Percentiles rank a stretch among this genome's conserved stretches.
Evolutionary conservation across 257 asterid species (phyloP).

Genomic region (Lavandula angustifolia): DNA sequence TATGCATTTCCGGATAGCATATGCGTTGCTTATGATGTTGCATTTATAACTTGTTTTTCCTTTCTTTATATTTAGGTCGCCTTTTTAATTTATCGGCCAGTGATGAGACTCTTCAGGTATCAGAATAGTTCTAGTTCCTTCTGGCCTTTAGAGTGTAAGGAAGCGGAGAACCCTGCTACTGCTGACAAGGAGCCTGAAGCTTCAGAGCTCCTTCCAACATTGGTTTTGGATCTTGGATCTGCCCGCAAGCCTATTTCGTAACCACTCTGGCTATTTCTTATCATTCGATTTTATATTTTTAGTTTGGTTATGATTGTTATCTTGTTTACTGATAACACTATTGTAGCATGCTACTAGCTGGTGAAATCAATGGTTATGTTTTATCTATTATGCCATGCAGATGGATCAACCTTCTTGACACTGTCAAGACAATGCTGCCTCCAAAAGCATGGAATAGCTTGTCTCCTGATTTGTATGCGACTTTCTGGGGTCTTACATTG

Average conservation of each 20-base stretch:
- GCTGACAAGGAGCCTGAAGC: conserved; percentile 62
- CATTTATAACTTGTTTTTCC: conserved; percentile 3
- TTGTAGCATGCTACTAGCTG: conserved; percentile 14
- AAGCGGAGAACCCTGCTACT: conserved; percentile 41
- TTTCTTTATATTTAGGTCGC: conserved; percentile 69
- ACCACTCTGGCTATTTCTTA: conserved; percentile 28
- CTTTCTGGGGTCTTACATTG: conserved; percentile 98
- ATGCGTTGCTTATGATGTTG: conserved; percentile 4
- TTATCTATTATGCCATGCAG: conserved; percentile 48
- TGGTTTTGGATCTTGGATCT: conserved; percentile 83
- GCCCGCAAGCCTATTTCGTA: conserved; percentile 70
- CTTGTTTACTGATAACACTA: conserved; percentile 12
- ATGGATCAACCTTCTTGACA: conserved; percentile 85
- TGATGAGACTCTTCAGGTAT: conserved; percentile 90
- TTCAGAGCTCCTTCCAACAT: conserved; percentile 42
- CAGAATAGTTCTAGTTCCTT: conserved; percentile 54
- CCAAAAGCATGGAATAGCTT: conserved; percentile 98
- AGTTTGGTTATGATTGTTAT: conserved; percentile 21
- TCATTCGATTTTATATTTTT: conserved; percentile 20
- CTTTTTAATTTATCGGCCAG: conserved; percentile 92
- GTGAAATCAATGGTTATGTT: conserved; percentile 27
- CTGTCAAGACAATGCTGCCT: conserved; percentile 90
- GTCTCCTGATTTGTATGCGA: conserved; percentile 94
- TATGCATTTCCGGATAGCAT: conserved; percentile 1
- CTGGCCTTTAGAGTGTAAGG: conserved; percentile 86